A percentile compares a stretch with the other conserved stretches of the same genome.
Evolutionary conservation across 1,139 yeast species (phyloP).

Genomic region (Geotrichum siamense): DNA sequence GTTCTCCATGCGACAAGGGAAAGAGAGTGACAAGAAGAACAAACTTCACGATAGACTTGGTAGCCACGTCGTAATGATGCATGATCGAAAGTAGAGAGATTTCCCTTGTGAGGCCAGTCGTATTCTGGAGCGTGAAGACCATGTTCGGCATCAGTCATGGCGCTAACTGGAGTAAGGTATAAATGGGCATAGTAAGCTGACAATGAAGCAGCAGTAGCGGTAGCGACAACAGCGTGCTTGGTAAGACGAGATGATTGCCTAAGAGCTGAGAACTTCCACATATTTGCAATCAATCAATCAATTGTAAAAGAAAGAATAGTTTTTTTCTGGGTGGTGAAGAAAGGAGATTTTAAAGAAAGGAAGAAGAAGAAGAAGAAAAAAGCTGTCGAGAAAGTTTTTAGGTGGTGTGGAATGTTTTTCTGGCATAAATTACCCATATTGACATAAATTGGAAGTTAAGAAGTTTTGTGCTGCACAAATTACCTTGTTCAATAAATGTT

Average conservation of each 20-base stretch:
- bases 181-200: slow-evolving; percentile 32
- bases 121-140: slow-evolving; percentile 93
- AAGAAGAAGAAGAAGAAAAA: neutral
- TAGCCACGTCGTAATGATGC: slow-evolving; percentile 97
- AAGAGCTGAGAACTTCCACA: slow-evolving; percentile 21
- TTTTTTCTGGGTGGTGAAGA: too few relatives aligned
- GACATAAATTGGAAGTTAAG: slow-evolving; percentile 2
- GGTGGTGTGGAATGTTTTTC: too few relatives aligned
- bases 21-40: slow-evolving; percentile 97
- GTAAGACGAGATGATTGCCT: slow-evolving; percentile 29
- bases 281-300: slow-evolving; percentile 1
- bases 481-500: slow-evolving; percentile 4
- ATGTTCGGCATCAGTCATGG: slow-evolving; percentile 99
- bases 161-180: slow-evolving; percentile 51
- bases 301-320: neutral
- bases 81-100: slow-evolving; percentile 90
- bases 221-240: slow-evolving; percentile 32
- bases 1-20: slow-evolving; percentile 99
- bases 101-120: slow-evolving; percentile 88
- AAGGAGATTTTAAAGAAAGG: neutral
- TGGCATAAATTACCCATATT: too few relatives aligned
- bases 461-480: slow-evolving; percentile 3
- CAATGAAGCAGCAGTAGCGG: slow-evolving; percentile 29
- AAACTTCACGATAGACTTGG: slow-evolving; percentile 97
- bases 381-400: too few relatives aligned